phyloP scores from a whole-genome alignment of 257 asterid genomes.

The Sherardia arvensis region DNA sequence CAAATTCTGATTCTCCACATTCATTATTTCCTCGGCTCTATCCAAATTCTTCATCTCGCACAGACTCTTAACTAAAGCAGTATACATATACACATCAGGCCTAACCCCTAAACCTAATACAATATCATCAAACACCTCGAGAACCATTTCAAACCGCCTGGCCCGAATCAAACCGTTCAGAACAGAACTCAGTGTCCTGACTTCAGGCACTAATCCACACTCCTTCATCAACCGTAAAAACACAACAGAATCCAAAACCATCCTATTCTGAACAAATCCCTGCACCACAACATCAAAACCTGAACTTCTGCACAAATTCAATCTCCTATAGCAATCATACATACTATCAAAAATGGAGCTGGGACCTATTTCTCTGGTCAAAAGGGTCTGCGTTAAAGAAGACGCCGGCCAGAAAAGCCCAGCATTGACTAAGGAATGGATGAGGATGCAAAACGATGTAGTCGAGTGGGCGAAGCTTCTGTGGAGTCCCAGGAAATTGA shows the following conservation, averaged over 20 bases:
- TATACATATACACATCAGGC: conserved; percentile 47
- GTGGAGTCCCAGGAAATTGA: conserved; percentile 90
- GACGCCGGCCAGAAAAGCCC: conserved; percentile 88
- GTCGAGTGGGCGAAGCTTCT: conserved; percentile 61
- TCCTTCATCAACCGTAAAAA: conserved; percentile 54
- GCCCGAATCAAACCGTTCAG: conserved; percentile 50
- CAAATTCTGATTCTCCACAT: conserved; percentile 33
- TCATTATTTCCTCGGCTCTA: conserved; percentile 54
- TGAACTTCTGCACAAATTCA: conserved; percentile 35
- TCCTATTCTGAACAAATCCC: conserved; percentile 49
- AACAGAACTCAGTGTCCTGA: conserved; percentile 71
- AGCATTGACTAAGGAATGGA: conserved; percentile 70
- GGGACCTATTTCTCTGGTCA: conserved; percentile 44
- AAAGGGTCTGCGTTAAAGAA: conserved; percentile 69
- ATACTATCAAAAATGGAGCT: conserved; percentile 37
- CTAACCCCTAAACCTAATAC: conserved; percentile 24
- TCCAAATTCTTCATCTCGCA: conserved; percentile 60
- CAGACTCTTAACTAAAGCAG: conserved; percentile 65
- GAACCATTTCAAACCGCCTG: conserved; percentile 54
- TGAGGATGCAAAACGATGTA: conserved; percentile 60
- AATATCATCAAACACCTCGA: conserved; percentile 49
- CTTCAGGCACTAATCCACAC: conserved; percentile 58
- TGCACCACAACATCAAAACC: conserved; percentile 79
- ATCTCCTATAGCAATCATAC: conserved; percentile 37
- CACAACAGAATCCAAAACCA: conserved; percentile 51